Conservation (phyloP, 306 rosid genomes). For the Carpinus fangiana region DNA sequence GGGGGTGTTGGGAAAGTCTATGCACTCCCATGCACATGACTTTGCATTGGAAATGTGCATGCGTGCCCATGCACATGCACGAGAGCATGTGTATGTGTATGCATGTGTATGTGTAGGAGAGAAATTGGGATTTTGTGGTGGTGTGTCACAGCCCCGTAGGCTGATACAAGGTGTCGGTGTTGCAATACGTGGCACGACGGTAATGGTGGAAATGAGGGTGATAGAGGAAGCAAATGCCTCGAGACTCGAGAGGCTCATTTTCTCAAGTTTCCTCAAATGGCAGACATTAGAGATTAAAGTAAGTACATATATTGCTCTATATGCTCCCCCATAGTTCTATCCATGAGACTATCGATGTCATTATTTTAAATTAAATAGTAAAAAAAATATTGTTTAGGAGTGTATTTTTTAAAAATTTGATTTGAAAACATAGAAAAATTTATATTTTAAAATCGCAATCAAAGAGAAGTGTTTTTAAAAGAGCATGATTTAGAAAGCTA, state of each 20-base stretch:
- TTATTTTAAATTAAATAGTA: no score
- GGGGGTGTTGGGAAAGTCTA: slow-evolving; percentile 19
- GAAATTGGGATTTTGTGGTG: slow-evolving; percentile 16
- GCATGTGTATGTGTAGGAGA: neutral
- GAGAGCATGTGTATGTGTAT: slow-evolving; percentile 25
- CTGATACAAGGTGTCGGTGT: slow-evolving; percentile 67
- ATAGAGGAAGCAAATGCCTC: slow-evolving; percentile 71
- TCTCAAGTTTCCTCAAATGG: slow-evolving; percentile 44
- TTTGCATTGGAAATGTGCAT: slow-evolving; percentile 26
- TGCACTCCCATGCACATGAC: slow-evolving; percentile 40
- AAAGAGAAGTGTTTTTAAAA: no score
- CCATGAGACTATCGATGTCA: slow-evolving; percentile 8
- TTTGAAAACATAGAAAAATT: no score
- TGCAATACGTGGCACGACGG: slow-evolving; percentile 41
- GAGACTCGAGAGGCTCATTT: slow-evolving; percentile 53
- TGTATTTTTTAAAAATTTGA: neutral
- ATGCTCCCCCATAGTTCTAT: slow-evolving; percentile 18
- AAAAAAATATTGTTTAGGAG: no score
- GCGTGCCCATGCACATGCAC: slow-evolving; percentile 47
- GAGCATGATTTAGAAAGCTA: no score
- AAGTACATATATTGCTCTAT: slow-evolving; percentile 28
- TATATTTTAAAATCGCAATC: no score
- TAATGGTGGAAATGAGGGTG: slow-evolving; percentile 48
- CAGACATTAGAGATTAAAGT: slow-evolving; percentile 37
- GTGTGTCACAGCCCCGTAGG: slow-evolving; percentile 44